These are phyloP conservation scores for Dothistroma pini DNA, from an alignment of 2,329 filamentous ascomycete species.

Conservation along the genomic window DNA sequence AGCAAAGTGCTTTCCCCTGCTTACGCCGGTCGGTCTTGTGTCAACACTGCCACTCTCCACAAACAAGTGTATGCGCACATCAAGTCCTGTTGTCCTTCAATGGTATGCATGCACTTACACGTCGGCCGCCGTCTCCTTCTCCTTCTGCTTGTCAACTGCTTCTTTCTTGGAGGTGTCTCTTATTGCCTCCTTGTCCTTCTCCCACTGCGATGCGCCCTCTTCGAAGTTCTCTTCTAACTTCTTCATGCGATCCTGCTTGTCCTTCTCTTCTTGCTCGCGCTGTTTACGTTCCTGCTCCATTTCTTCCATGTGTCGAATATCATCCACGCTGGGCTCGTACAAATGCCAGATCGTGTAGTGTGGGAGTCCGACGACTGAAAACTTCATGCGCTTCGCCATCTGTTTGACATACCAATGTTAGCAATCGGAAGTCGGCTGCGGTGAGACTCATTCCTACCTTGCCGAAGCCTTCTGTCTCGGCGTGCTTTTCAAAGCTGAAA, in stretches of 20 bases:
- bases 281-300: constrained; percentile 86
- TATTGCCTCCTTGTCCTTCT: constrained; percentile 81
- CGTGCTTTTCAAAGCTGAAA: constrained; percentile 98
- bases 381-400: constrained; percentile 98
- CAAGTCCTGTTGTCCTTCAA: constrained; percentile 3
- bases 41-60: constrained; percentile 8
- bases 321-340: constrained; percentile 97
- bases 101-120: constrained; percentile 22
- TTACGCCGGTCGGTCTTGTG: constrained; percentile 12
- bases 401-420: constrained; percentile 40
- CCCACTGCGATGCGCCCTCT: constrained; percentile 76
- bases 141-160: constrained; percentile 36
- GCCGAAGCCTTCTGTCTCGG: constrained; percentile 96
- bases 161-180: constrained; percentile 61
- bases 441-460: constrained; percentile 61
- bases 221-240: constrained; percentile 79
- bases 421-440: background rate
- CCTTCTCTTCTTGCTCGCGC: constrained; percentile 74
- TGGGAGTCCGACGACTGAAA: constrained; percentile 89
- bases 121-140: constrained; percentile 17
- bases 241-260: constrained; percentile 67
- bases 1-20: constrained; percentile 26
- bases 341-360: constrained; percentile 99
- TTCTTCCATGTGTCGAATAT: constrained; percentile 97
- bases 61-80: constrained; percentile 5